These are phyloP conservation scores for Cryoendolithus antarcticus DNA, from an alignment of 2,329 filamentous ascomycete genomes.

Conservation along the genomic window DNA sequence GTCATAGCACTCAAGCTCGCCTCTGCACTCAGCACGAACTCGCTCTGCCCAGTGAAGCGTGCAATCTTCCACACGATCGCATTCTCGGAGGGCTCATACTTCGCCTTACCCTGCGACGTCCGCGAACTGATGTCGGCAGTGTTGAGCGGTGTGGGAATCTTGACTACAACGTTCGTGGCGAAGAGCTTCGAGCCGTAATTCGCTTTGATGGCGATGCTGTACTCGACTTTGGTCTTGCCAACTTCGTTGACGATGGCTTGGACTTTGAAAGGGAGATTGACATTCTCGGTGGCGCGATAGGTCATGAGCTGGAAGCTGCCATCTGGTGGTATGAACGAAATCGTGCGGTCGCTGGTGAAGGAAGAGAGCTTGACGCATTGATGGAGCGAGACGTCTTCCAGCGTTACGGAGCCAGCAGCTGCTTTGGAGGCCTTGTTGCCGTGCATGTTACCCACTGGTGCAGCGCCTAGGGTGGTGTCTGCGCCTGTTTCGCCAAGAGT, in stretches of 20 bases:
- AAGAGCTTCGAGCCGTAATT: constrained; percentile 96
- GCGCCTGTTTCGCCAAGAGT: constrained; percentile 57
- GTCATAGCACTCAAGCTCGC: constrained; percentile 93
- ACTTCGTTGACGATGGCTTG: constrained; percentile 98
- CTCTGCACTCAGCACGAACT: constrained; percentile 89
- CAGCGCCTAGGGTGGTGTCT: constrained; percentile 40
- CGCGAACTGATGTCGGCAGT: constrained; percentile 88
- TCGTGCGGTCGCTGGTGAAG: constrained; percentile 92
- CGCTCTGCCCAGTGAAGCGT: constrained; percentile 94
- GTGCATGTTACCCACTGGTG: constrained; percentile 63
- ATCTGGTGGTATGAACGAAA: constrained; percentile 91
- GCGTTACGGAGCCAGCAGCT: constrained; percentile 83
- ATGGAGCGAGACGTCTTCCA: constrained; percentile 98
- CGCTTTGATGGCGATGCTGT: constrained; percentile 92
- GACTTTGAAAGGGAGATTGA: constrained; percentile 96
- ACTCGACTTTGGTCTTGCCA: constrained; percentile 94
- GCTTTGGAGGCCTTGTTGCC: constrained; percentile 87
- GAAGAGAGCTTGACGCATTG: constrained; percentile 96
- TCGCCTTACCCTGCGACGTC: constrained; percentile 90
- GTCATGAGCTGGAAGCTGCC: constrained; percentile 98
- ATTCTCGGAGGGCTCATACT: constrained; percentile 96
- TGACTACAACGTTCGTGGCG: constrained; percentile 87
- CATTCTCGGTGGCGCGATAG: constrained; percentile 95
- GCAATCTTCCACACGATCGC: constrained; percentile 99
- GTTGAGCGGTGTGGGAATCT: constrained; percentile 91